Evolutionary conservation across 1,284 basidiomycete species (phyloP).

Genomic region (Lignosus rhinocerotis): DNA sequence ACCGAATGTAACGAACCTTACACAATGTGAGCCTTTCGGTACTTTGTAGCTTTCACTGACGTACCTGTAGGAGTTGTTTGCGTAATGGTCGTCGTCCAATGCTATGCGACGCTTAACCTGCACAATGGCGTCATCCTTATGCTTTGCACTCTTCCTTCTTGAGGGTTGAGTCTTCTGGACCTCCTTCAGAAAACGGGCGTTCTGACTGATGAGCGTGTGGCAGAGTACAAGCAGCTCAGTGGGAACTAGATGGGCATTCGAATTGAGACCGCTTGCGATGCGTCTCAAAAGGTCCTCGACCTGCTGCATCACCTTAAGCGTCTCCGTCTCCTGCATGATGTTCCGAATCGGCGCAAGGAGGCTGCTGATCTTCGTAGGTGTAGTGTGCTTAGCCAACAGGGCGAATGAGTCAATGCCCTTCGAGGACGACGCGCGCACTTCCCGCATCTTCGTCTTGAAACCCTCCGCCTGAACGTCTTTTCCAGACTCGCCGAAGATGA

Average conservation of each 20-base stretch:
- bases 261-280: conserved; percentile 83
- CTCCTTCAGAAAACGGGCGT: conserved; percentile 79
- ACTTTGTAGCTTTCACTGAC: background rate
- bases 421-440: conserved; percentile 79
- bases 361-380: conserved; percentile 73
- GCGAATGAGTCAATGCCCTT: conserved; percentile 86
- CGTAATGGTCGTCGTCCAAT: conserved; percentile 68
- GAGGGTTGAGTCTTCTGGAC: conserved; percentile 39
- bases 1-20: conserved; percentile 90
- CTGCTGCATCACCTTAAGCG: conserved; percentile 79
- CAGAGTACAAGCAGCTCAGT: conserved; percentile 81
- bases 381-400: conserved; percentile 76
- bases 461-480: conserved; percentile 89
- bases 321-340: conserved; percentile 86
- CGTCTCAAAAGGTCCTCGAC: conserved; percentile 90
- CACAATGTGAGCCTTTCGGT: conserved; percentile 3
- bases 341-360: conserved; percentile 82
- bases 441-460: conserved; percentile 93
- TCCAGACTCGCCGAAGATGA: conserved; percentile 92
- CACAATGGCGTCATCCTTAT: conserved; percentile 68
- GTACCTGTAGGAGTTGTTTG: conserved; percentile 82
- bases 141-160: conserved; percentile 38
- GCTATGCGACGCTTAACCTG: conserved; percentile 73
- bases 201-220: conserved; percentile 89
- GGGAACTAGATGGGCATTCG: conserved; percentile 75